A percentile compares a stretch with the other conserved stretches of the same genome.
These are phyloP conservation scores for Dothistroma septosporum DNA, from an alignment of 2,329 filamentous ascomycete species.

Conservation along the genomic window DNA sequence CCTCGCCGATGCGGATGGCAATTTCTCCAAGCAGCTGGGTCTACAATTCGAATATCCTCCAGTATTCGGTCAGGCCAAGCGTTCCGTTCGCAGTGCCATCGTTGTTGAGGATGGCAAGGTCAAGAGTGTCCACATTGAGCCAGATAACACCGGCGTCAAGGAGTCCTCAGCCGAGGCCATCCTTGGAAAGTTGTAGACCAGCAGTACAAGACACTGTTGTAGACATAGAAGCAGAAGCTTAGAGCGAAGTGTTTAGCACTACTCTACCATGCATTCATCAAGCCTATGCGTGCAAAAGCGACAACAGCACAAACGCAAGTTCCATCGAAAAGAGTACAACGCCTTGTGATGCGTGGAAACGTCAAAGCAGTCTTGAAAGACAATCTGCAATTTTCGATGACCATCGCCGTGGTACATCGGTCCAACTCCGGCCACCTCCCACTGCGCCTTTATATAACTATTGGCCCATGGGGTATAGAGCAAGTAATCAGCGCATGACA, in stretches of 20 bases:
- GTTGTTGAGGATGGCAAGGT: constrained; percentile 82
- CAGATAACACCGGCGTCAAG: constrained; percentile 50
- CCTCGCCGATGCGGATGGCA: constrained; percentile 72
- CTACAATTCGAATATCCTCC: constrained; percentile 73
- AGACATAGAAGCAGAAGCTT: background rate
- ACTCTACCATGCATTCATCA: background rate
- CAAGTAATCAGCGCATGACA: constrained; percentile 10
- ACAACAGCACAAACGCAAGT: background rate
- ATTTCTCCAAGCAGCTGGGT: constrained; percentile 79
- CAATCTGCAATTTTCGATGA: constrained; percentile 6
- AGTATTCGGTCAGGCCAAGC: constrained; percentile 69
- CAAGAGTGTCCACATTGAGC: constrained; percentile 74
- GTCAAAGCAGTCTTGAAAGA: background rate
- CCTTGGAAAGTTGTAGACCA: constrained; percentile 4
- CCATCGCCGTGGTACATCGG: constrained; percentile 13
- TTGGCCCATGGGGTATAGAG: constrained; percentile 20
- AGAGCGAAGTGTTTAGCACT: background rate
- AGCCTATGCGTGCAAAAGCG: background rate
- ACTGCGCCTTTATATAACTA: constrained; percentile 15
- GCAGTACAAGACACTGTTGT: background rate
- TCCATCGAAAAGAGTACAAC: background rate
- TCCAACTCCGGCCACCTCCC: constrained; percentile 4
- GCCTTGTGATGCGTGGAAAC: background rate
- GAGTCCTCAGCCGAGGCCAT: constrained; percentile 21
- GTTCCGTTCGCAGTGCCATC: constrained; percentile 85